Base-by-base conservation (phyloP, 768 basidiomycete genomes). In the Flagelloscypha sp. region DNA sequence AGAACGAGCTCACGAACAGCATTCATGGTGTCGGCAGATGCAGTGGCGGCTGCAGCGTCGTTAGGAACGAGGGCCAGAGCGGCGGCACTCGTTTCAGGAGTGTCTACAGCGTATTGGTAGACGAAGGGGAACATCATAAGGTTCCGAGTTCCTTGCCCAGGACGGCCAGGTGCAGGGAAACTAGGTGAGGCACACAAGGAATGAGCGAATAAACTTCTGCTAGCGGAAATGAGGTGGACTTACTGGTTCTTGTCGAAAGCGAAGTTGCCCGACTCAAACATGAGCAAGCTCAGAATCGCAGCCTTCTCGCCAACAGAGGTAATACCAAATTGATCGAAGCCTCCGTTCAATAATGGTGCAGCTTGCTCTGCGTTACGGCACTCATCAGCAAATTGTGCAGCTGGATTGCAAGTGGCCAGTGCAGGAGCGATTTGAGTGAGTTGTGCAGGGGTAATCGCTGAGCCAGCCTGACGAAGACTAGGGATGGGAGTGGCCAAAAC, bases 121-220 rank as follows among this genome's bases (percentile, higher is more conserved):
- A 52, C 41, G 33, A 46, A 48, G 7, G 48, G 48, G 35, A 52
- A 49, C n/a, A 27, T 41, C 48, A 50, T 49, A 21, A 42, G 15
- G 33, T 46, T 50, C n/a, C 46, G 48, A 11, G 50, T 50, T 10
- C 50, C 48, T 33, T 51, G 50, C 4, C 48, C 49, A 1, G 49
- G 48, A 11, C 32, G 47, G 24, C 44, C 45, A 5, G 38, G 45
- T 27, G 37, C 7, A 3, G 35, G 27, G 17, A 18, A 48, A 13
- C 40, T 43, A 24, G 5, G 20, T n/a, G n/a, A n/a, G n/a, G 5
- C 2, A 16, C 7, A 12, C 10, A 10, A 16, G 30, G 11, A 35
- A 27, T 40, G 12, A 37, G 20, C 30, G 4, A 3, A 6, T 15
- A 16, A 11, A 27, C n/a, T n/a, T n/a, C n/a, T n/a, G n/a, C n/a